A percentile compares a stretch with the other conserved stretches of the same genome.
These are phyloP conservation scores for Purpureocillium takamizusanense DNA, from an alignment of 2,329 filamentous ascomycete species.

Conservation along the genomic window DNA sequence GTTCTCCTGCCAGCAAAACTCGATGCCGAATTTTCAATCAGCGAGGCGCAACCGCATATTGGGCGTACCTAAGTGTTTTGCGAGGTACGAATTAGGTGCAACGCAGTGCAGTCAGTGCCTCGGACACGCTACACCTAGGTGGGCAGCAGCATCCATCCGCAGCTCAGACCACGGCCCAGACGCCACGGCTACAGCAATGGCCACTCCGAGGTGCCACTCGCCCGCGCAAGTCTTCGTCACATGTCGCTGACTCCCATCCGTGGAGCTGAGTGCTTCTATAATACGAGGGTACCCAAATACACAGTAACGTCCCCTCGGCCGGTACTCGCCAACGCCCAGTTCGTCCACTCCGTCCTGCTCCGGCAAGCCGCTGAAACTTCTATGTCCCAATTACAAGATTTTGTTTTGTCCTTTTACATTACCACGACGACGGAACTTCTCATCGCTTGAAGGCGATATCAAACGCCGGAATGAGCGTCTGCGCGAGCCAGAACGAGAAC, in stretches of 20 bases:
- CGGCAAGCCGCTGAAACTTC: background rate
- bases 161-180: too few relatives aligned
- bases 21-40: too few relatives aligned
- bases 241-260: constrained; percentile 6
- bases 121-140: too few relatives aligned
- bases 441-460: constrained; percentile 38
- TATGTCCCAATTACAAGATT: background rate
- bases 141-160: too few relatives aligned
- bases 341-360: too few relatives aligned
- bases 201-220: too few relatives aligned
- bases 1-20: too few relatives aligned
- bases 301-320: constrained; percentile 3
- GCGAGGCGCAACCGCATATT: too few relatives aligned
- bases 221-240: background rate
- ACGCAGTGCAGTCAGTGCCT: too few relatives aligned
- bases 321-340: background rate
- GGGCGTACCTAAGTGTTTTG: too few relatives aligned
- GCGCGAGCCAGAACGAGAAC: constrained; percentile 99
- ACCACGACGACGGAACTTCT: constrained; percentile 6
- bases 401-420: background rate
- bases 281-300: constrained; percentile 7
- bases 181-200: too few relatives aligned
- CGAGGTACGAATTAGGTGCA: too few relatives aligned
- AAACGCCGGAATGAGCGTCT: constrained; percentile 94
- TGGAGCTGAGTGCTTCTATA: constrained; percentile 13